Conservation (phyloP, 495 filamentous ascomycete genomes). For the Hypoxylon intermedium region DNA sequence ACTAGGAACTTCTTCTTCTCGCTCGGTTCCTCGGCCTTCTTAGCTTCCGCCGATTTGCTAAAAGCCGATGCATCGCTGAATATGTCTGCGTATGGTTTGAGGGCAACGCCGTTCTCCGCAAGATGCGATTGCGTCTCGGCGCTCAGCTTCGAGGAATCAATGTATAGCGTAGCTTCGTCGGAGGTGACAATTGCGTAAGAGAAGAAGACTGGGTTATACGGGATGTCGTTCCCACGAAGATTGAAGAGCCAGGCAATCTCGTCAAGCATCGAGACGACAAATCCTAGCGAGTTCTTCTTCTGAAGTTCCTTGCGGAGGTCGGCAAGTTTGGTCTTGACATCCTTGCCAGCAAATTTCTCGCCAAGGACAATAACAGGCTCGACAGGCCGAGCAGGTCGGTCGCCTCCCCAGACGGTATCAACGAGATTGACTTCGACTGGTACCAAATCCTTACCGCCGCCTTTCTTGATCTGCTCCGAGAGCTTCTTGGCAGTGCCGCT, state of each 20-base stretch:
- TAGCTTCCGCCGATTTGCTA: constrained; percentile 48
- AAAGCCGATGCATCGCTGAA: constrained; percentile 77
- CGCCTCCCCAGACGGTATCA: constrained; percentile 82
- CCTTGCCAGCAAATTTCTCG: constrained; percentile 80
- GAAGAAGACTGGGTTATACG: constrained; percentile 99
- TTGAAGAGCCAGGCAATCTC: constrained; percentile 99
- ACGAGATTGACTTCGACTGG: constrained; percentile 82
- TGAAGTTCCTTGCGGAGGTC: constrained; percentile 90
- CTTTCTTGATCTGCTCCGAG: constrained; percentile 84
- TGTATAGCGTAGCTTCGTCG: constrained; percentile 80
- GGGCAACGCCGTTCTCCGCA: constrained; percentile 66
- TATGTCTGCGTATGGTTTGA: constrained; percentile 86
- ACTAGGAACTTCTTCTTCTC: constrained; percentile 77
- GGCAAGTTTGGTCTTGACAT: constrained; percentile 80
- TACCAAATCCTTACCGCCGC: constrained; percentile 76
- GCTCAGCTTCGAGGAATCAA: constrained; percentile 79
- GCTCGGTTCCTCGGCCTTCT: constrained; percentile 42
- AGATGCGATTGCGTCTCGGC: constrained; percentile 75
- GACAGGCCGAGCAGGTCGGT: constrained; percentile 75
- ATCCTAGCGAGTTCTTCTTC: constrained; percentile 86
- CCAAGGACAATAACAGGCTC: constrained; percentile 75
- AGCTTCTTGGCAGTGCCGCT: constrained; percentile 86
- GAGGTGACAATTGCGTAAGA: constrained; percentile 92
- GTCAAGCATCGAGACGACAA: constrained; percentile 94
- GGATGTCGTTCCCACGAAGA: constrained; percentile 93